Percentiles rank a stretch among this genome's conserved stretches.
These are phyloP conservation scores for Paspalum notatum DNA, from an alignment of 176 grass and related monocot genomes.

Conservation along the genomic window DNA sequence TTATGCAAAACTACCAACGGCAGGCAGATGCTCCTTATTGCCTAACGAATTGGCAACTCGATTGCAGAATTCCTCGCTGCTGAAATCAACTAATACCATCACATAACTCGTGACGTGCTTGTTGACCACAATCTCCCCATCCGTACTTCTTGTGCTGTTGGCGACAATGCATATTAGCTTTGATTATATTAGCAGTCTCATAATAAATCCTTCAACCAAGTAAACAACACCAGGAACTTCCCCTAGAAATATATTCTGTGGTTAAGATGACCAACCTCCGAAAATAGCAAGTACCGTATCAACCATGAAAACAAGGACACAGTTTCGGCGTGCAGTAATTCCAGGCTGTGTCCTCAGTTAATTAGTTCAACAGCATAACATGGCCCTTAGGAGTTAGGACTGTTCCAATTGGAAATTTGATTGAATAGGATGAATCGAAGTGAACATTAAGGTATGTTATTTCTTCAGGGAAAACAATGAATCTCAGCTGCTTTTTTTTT, in stretches of 20 bases:
- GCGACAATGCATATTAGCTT: conserved; percentile 53
- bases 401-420: no score
- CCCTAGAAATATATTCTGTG: conserved; percentile 75
- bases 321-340: no score
- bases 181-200: conserved; percentile 44
- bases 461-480: no score
- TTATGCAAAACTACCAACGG: conserved; percentile 73
- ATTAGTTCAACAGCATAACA: no score
- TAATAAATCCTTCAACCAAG: conserved; percentile 61
- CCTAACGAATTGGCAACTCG: conserved; percentile 52
- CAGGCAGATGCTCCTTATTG: conserved; percentile 57
- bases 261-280: conserved; percentile 7
- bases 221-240: conserved; percentile 83
- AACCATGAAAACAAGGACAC: neutral
- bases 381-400: no score
- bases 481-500: no score
- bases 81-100: conserved; percentile 58
- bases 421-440: no score
- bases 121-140: conserved; percentile 55
- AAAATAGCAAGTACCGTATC: neutral
- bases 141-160: conserved; percentile 39
- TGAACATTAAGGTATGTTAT: no score
- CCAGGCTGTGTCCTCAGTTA: no score
- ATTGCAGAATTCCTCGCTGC: conserved; percentile 55
- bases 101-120: conserved; percentile 39